Conservation (phyloP, 73 alveolate genomes). For the Breviolum minutum region DNA sequence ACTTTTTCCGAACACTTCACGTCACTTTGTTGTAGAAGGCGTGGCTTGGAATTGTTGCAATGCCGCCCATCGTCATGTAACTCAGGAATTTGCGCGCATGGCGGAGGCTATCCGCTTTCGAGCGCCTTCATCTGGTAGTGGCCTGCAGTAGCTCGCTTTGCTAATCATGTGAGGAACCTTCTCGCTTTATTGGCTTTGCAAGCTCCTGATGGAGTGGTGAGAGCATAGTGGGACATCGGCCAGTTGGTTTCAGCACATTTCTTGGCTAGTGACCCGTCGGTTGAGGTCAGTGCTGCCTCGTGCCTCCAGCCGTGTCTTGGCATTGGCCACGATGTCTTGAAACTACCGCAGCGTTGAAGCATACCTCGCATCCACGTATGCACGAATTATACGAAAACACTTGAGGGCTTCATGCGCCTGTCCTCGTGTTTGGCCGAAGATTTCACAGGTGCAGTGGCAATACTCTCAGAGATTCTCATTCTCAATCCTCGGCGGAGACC, state of each 20-base stretch:
- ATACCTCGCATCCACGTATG: not conserved
- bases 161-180: not conserved
- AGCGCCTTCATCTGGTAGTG: constrained; percentile 60
- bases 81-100: constrained; percentile 83
- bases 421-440: not conserved
- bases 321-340: not conserved
- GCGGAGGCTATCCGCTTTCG: constrained; percentile 91
- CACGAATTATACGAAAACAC: not conserved
- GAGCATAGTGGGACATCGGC: too few species aligned
- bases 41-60: not conserved
- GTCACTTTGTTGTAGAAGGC: not conserved
- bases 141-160: constrained; percentile 40
- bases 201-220: too few species aligned
- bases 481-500: constrained; percentile 92
- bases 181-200: too few species aligned
- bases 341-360: not conserved
- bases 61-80: not conserved
- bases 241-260: too few species aligned
- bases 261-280: too few species aligned
- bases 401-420: not conserved
- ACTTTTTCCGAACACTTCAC: not conserved
- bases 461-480: constrained; percentile 67
- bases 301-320: constrained; percentile 58
- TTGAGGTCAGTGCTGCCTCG: constrained; percentile 80
- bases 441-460: constrained; percentile 59